Percentiles rank a stretch among this genome's conserved stretches.
Evolutionary conservation across 2,329 filamentous ascomycete species (phyloP).

Genomic region (Mariannaea sp.): DNA sequence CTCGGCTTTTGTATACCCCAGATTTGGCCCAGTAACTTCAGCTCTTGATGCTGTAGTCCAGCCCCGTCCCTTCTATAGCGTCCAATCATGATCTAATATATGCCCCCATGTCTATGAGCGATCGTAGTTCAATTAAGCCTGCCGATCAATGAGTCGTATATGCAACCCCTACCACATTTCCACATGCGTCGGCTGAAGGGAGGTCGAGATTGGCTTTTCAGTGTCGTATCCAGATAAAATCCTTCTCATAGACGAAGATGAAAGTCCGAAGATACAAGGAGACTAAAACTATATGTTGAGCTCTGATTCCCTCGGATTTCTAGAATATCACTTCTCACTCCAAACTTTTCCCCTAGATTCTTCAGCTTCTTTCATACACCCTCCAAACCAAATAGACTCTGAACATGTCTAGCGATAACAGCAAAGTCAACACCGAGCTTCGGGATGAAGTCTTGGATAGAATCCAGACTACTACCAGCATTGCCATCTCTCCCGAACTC

Average conservation of each 20-base stretch:
- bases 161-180: neutral
- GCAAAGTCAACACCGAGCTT: slow-evolving; percentile 20
- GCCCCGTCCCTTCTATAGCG: neutral
- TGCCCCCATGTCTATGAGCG: neutral
- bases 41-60: neutral
- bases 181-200: slow-evolving; percentile 13
- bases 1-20: neutral
- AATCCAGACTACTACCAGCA: slow-evolving; percentile 45
- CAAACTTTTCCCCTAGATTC: neutral
- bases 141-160: neutral
- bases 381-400: neutral
- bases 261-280: slow-evolving; percentile 3
- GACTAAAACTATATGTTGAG: slow-evolving; percentile 16
- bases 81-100: neutral
- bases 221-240: slow-evolving; percentile 5
- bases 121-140: neutral
- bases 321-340: neutral
- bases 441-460: slow-evolving; percentile 28
- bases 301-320: neutral
- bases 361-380: neutral
- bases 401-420: slow-evolving; percentile 16
- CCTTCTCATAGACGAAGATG: neutral
- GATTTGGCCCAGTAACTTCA: neutral
- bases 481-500: slow-evolving; percentile 54
- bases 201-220: neutral